phyloP scores from a whole-genome alignment of 2,329 filamentous ascomycete species.

The Cephalotrichum gorgonifer region DNA sequence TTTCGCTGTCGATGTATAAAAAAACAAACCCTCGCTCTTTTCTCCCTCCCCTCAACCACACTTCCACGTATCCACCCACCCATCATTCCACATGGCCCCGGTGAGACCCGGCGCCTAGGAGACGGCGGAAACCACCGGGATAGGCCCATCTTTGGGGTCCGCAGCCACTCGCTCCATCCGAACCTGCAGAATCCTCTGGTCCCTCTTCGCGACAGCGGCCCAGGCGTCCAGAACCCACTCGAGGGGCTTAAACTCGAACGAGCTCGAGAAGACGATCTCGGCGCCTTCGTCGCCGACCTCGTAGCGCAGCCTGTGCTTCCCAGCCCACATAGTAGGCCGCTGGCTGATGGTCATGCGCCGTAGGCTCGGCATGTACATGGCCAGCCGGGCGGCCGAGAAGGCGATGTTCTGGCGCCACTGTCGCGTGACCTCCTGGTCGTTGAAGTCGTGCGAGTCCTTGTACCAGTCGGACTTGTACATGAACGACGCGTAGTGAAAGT shows the following conservation, averaged over 20 bases:
- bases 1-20: no score
- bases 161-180: not conserved
- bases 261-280: conserved; percentile 10
- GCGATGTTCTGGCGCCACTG: conserved; percentile 12
- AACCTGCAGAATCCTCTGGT: conserved; percentile 3
- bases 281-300: conserved; percentile 2
- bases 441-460: conserved; percentile 10
- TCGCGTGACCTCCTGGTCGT: conserved; percentile 9
- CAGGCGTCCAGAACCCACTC: conserved; percentile 13
- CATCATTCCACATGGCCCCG: not conserved
- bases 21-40: not conserved
- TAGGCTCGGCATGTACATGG: conserved; percentile 12
- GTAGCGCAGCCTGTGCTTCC: conserved; percentile 13
- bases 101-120: not conserved
- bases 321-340: conserved; percentile 14
- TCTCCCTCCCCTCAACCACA: not conserved
- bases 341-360: conserved; percentile 10
- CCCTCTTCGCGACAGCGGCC: conserved; percentile 10
- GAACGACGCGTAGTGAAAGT: conserved; percentile 12
- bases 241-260: conserved; percentile 12
- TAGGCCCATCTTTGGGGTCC: not conserved
- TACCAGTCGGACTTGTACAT: conserved; percentile 12
- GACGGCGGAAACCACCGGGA: not conserved
- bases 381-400: conserved; percentile 12
- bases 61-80: not conserved